Percentiles rank a stretch among this genome's conserved stretches.
These are phyloP conservation scores for Geosmithia putterillii DNA, from an alignment of 2,329 filamentous ascomycete genomes.

Conservation along the genomic window DNA sequence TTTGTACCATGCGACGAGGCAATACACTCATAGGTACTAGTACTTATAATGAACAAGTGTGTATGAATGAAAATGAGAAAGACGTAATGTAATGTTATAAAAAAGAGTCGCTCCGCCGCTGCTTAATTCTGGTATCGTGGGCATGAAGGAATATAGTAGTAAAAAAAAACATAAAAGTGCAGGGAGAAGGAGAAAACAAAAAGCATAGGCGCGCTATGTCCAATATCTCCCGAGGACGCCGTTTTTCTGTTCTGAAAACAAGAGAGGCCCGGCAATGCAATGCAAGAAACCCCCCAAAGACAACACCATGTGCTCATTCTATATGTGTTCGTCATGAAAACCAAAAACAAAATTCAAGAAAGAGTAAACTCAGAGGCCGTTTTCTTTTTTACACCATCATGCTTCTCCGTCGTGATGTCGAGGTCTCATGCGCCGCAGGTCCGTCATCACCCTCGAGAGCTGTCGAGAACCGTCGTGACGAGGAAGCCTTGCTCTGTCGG, in stretches of 20 bases:
- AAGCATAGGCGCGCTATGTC: too few relatives aligned
- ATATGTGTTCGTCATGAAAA: slow-evolving; percentile 4
- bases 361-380: not conserved
- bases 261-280: not conserved
- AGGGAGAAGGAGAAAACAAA: too few relatives aligned
- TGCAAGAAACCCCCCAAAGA: not conserved
- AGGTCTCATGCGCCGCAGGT: slow-evolving; percentile 13
- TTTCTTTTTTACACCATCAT: slow-evolving; percentile 40
- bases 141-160: not conserved
- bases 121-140: slow-evolving; percentile 1
- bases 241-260: not conserved
- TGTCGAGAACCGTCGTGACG: slow-evolving; percentile 24
- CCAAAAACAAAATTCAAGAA: not conserved
- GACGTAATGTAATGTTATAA: not conserved
- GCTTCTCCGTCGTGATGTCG: slow-evolving; percentile 35
- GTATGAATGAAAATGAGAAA: not conserved
- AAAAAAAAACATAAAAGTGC: slow-evolving; percentile 4
- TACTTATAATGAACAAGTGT: not conserved
- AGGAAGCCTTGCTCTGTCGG: slow-evolving; percentile 18
- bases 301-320: not conserved
- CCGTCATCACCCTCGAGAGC: slow-evolving; percentile 21
- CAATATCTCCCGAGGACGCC: not conserved
- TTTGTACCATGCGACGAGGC: too few relatives aligned
- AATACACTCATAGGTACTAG: too few relatives aligned
- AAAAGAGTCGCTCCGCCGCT: not conserved